Base-by-base conservation (phyloP, 2,329 filamentous ascomycete species). In the Diplodia scrobiculata region DNA sequence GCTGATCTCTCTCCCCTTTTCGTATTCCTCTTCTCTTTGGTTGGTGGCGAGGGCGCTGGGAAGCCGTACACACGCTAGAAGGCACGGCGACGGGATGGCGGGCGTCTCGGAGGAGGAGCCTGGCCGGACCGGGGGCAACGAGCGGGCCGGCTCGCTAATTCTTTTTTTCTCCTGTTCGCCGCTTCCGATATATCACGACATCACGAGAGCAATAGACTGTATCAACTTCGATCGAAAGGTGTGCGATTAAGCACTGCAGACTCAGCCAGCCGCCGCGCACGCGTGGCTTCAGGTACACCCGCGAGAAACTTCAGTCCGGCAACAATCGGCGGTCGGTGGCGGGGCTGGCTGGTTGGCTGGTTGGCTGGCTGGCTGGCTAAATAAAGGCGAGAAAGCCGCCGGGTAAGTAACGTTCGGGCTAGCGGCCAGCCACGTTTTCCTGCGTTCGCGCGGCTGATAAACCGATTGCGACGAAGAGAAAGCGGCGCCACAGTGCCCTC, bases 1-100 rank as follows among this genome's bases (percentile, higher is more conserved):
- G 80, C 70, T 74, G 27, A 34, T 58, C 41, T 32, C 5, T 10
- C 19, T 32, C 36, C 21, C 32, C 32, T 36, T 36, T 11, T 36
- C 34, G 2, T 13, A 3, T 36, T 36, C 10, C 10, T 36, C 3
- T 36, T 36, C 34, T 10, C 9, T 10, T 34, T 34, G 32, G 2
- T 10, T 34, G 25, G 4, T 25, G 25, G 2, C 25, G 0, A 7
- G 1, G 34, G 34, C 34, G 34, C 34, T 11, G 9, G 34, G 34
- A 36, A 36, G 10, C 32, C 29, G 34, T 36, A 36, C 10, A 36
- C 9, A 36, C 34, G 10, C 10, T 36, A 36, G 34, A 11, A 6
- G 38, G 38, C 6, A n/a, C 17, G 17, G 38, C 5, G 38, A 41
- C 17, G 38, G 38, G 14, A 17, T 45, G 29, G 29, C 5, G 29